Base-by-base conservation (phyloP, 176 grass and related monocot species). In the Paspalum vaginatum region DNA sequence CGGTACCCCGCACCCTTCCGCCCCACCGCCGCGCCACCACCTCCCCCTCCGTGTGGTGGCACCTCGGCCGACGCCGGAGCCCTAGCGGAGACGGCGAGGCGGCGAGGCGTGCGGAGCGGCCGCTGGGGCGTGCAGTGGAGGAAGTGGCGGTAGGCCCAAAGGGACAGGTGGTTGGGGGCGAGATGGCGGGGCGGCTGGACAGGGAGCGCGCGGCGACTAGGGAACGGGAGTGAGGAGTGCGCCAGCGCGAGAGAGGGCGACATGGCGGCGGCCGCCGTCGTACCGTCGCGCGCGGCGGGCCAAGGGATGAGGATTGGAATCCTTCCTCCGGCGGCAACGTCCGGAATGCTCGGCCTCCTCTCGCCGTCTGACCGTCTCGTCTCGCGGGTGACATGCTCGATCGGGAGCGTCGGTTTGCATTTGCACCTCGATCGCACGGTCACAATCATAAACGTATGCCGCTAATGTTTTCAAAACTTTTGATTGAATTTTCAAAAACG, bases 1-100 rank as follows among this genome's bases (percentile, higher is more conserved):
- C 79, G 81, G 79, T 87, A 95, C 61, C 84, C 87, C 37, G 85
- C 20, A 66, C 14, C 60, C 65, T 77, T 85, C 43, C 40, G 50
- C 62, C 41, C 81, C 7, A 14, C 67, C 26, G 18, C 37, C 61
- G 77, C 9, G 61, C 9, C 48, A 15, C 77, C 74, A 21, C 21
- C 51, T 11, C 53, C 78, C 2, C 77, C 84, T 25, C 13, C 77
- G 37, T 40, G 64, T 8, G 15, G 18, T 7, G 70, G 76, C 7
- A 68, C 37, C 8, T 11, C 25, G 17, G 70, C 57, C 10, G 55
- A 64, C 13, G 57, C 50, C n/a, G 64, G 77, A 47, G 65, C 46
- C 55, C 57, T 70, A 7, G 48, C 48, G 41, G 72, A 16, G 27
- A 85, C 57, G 27, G 17, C 41, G 41, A 85, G 57, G 41, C 16